These are phyloP conservation scores for Pseudevernia furfuracea DNA, from an alignment of 495 filamentous ascomycete species.

Conservation along the genomic window DNA sequence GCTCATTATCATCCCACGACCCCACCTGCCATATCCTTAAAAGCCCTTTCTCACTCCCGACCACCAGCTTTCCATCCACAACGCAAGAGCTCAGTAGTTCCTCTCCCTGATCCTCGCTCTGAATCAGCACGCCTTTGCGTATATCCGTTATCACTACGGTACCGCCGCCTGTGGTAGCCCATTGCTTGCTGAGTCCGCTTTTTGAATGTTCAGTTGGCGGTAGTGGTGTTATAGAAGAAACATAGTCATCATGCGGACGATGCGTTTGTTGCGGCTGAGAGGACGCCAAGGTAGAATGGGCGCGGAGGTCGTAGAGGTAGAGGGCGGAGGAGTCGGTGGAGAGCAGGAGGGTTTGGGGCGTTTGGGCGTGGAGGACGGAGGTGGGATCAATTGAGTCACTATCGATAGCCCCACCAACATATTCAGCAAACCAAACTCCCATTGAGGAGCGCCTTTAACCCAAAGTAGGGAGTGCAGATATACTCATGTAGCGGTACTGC, in stretches of 20 bases:
- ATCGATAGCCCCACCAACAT: background rate
- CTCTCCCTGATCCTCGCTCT: conserved; percentile 89
- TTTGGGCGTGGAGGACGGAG: conserved; percentile 68
- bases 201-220: conserved; percentile 69
- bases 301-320: conserved; percentile 84
- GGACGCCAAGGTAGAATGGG: conserved; percentile 43
- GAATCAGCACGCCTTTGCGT: conserved; percentile 69
- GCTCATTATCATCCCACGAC: conserved; percentile 88
- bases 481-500: conserved; percentile 36
- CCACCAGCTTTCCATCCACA: conserved; percentile 70
- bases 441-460: no score
- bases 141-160: conserved; percentile 86
- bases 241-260: conserved; percentile 83
- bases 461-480: background rate
- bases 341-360: conserved; percentile 79
- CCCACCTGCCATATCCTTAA: conserved; percentile 90
- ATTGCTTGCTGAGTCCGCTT: conserved; percentile 83
- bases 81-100: conserved; percentile 75
- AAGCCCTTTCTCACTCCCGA: conserved; percentile 72
- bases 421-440: background rate
- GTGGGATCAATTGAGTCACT: conserved; percentile 51
- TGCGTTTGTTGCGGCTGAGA: conserved; percentile 66
- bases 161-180: conserved; percentile 82
- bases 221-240: conserved; percentile 80
- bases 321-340: conserved; percentile 84